Evolutionary conservation across 2,329 filamentous ascomycete species (phyloP).

Genomic region (Pseudodiploospora longispora): DNA sequence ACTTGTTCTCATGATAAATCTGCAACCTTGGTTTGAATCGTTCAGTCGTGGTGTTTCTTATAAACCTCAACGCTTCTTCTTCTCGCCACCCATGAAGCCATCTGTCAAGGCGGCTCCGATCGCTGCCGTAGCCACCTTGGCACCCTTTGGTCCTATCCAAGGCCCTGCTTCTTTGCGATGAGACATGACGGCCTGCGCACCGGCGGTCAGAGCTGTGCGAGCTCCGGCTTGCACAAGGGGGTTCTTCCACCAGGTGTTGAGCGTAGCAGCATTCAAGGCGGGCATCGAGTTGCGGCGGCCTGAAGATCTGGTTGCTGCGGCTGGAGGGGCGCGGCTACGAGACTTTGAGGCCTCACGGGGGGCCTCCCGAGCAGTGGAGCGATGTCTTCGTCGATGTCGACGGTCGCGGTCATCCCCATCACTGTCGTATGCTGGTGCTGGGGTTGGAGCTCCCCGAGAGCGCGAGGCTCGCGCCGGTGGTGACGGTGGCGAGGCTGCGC

Average conservation of each 20-base stretch:
- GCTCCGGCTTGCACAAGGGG: slow-evolving; percentile 33
- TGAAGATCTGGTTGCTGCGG: background rate
- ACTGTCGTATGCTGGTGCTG: background rate
- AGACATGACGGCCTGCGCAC: slow-evolving; percentile 40
- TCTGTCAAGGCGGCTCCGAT: slow-evolving; percentile 41
- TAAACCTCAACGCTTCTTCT: slow-evolving; percentile 11
- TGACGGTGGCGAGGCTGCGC: background rate
- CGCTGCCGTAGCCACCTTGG: slow-evolving; percentile 40
- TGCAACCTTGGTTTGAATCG: too few species aligned
- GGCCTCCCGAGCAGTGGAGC: slow-evolving; percentile 3
- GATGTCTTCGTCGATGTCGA: slow-evolving; percentile 1
- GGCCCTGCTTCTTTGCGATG: slow-evolving; percentile 35
- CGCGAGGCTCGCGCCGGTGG: background rate
- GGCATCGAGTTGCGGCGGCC: slow-evolving; percentile 24
- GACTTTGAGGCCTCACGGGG: background rate
- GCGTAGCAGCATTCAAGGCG: slow-evolving; percentile 14
- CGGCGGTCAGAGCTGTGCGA: slow-evolving; percentile 38
- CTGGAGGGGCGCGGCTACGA: background rate
- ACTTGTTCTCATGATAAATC: too few species aligned
- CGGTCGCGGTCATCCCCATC: background rate
- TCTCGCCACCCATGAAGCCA: slow-evolving; percentile 32
- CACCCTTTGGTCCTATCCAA: slow-evolving; percentile 42
- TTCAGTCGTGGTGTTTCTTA: too few species aligned
- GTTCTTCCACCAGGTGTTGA: slow-evolving; percentile 28
- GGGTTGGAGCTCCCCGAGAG: slow-evolving; percentile 2